These are phyloP conservation scores for Paraurostyla sp. DNA, from an alignment of 73 alveolate genomes.

Conservation along the genomic window DNA sequence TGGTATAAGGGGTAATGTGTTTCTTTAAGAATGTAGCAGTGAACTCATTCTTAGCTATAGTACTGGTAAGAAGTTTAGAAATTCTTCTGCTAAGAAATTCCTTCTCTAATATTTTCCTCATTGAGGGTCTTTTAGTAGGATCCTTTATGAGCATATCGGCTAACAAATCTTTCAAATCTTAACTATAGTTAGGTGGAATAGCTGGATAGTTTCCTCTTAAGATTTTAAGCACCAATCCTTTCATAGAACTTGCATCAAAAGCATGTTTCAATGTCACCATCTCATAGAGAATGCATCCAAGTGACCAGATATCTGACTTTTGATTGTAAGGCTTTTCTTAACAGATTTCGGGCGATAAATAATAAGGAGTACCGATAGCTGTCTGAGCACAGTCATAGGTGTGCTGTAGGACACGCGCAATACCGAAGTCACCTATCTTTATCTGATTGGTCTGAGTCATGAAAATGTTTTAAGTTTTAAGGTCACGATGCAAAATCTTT, in stretches of 20 bases:
- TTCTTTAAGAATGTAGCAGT: conserved; percentile 70
- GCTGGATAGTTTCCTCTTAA: conserved; percentile 91
- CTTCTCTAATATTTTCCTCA: conserved; percentile 85
- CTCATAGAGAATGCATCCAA: conserved; percentile 99
- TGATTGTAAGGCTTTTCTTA: conserved; percentile 97
- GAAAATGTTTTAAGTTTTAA: conserved; percentile 97
- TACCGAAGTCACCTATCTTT: conserved; percentile 98
- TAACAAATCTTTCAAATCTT: conserved; percentile 76
- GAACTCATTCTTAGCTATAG: conserved; percentile 75
- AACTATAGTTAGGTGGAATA: conserved; percentile 79
- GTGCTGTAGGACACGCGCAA: conserved; percentile 93
- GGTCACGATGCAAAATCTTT: conserved; percentile 96
- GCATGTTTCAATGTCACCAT: conserved; percentile 98
- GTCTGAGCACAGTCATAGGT: conserved; percentile 98
- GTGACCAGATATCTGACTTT: conserved; percentile 99
- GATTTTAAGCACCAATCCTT: conserved; percentile 90
- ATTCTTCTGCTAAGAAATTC: conserved; percentile 78
- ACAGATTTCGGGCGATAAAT: conserved; percentile 98
- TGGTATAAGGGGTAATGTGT: conserved; percentile 27
- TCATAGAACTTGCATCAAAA: conserved; percentile 98
- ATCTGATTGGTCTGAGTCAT: conserved; percentile 93
- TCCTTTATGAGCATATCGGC: conserved; percentile 91
- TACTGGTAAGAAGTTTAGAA: conserved; percentile 69
- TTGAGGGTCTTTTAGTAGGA: conserved; percentile 89
- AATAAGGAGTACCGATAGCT: conserved; percentile 99